Conservation (phyloP, 352 stramenopile genomes). For the Globisporangium lucens region DNA sequence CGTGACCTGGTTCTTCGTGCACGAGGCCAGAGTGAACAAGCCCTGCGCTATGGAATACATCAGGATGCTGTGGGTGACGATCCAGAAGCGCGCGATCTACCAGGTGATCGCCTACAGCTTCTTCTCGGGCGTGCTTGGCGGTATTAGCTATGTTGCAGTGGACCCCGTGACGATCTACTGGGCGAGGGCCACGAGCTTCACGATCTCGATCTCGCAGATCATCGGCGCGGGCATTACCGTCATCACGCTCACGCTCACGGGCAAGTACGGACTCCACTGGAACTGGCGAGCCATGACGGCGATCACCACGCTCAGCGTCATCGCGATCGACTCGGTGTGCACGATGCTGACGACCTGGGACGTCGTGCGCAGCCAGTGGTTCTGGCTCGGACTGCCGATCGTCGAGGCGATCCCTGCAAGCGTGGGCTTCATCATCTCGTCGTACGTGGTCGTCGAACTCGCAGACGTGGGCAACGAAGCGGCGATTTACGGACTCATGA, state of each 20-base stretch:
- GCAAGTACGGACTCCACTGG: not conserved
- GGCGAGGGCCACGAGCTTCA: conserved; percentile 31
- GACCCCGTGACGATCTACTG: too few relatives aligned
- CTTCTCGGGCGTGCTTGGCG: too few relatives aligned
- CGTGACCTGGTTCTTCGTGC: too few relatives aligned
- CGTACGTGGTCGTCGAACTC: not conserved
- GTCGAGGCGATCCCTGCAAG: not conserved
- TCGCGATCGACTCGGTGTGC: not conserved
- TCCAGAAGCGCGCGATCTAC: too few relatives aligned
- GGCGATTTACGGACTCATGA: not conserved
- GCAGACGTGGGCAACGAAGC: not conserved
- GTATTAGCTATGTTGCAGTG: too few relatives aligned
- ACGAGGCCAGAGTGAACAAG: too few relatives aligned
- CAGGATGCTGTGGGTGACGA: too few relatives aligned
- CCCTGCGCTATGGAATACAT: too few relatives aligned
- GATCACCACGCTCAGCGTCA: not conserved
- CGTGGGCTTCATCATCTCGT: not conserved
- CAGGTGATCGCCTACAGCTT: too few relatives aligned
- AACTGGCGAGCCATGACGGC: not conserved
- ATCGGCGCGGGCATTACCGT: not conserved
- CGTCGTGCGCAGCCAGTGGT: not conserved
- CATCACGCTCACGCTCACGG: not conserved
- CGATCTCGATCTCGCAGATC: conserved; percentile 19
- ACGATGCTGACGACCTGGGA: conserved; percentile 1
- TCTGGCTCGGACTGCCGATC: not conserved